Conservation (phyloP, 108 stramenopile genomes). For the Cylindrotheca closterium region DNA sequence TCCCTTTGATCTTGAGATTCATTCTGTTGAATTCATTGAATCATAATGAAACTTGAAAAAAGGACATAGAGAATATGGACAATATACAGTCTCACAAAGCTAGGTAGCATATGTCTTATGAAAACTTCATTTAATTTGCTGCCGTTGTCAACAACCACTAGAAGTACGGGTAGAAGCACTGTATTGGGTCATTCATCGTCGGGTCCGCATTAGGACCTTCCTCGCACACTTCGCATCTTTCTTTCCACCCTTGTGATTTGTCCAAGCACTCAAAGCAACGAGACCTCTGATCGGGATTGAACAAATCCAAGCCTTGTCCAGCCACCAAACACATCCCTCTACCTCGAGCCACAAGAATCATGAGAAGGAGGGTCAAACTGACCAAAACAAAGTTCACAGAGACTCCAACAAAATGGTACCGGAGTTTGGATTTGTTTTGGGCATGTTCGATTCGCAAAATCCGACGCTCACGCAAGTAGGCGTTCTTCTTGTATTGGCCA, state of each 20-base stretch:
- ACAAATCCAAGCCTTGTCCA: conserved; percentile 9
- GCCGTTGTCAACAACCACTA: background rate
- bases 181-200: background rate
- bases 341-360: conserved; percentile 25
- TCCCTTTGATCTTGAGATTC: conserved; percentile 56
- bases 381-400: conserved; percentile 26
- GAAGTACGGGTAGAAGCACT: conserved; percentile 35
- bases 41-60: background rate
- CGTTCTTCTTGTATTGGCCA: background rate
- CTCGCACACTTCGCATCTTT: conserved; percentile 10
- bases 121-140: too few relatives aligned
- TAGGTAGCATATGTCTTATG: background rate
- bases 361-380: conserved; percentile 26
- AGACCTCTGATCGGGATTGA: conserved; percentile 21
- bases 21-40: conserved; percentile 40
- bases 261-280: conserved; percentile 9
- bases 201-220: too few relatives aligned
- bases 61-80: background rate
- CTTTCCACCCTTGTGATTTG: conserved; percentile 2
- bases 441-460: conserved; percentile 22
- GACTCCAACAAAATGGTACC: conserved; percentile 25
- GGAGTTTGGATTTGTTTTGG: background rate
- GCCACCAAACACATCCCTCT: conserved; percentile 33
- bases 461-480: conserved; percentile 19
- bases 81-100: background rate